Base-by-base conservation (phyloP, 2,329 filamentous ascomycete species). In the Rosellinia necatrix region DNA sequence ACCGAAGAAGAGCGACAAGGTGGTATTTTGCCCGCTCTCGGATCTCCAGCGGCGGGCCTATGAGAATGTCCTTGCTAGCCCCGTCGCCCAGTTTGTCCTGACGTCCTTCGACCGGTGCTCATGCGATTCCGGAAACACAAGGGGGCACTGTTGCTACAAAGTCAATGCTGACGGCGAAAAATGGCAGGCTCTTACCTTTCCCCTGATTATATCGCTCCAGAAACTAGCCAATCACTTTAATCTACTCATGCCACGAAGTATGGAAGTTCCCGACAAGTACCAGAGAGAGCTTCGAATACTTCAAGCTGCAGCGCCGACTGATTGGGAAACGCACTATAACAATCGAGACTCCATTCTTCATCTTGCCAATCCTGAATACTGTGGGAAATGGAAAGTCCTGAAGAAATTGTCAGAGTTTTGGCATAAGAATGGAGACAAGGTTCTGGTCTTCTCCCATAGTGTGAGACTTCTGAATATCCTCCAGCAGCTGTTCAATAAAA, bases 311-410 rank as follows among this genome's bases (percentile, higher is more conserved):
- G 77, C 92, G 13, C 93, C 94, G 0, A 79, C 88, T 30, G 77
- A 79, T 2, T 97, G 91, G 90, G 78, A 86, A 66, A 76, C 86
- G 17, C 78, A 96, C 0, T 94, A 92, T 68, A 77, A 78, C 9
- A 84, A 88, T 17, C 83, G 91, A 38, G 91, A 96, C 64, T 90
- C 86, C 7, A 88, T 97, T 56, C 74, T 90, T 47, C 89, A 88
- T 64, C 87, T 92, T 47, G 88, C 92, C 1, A 92, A 96, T 64
- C 88, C 91, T 0, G 89, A 96, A 54, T 97, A 92, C 63, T 99
- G 94, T 68, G 94, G 94, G 3, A 99, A 99, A 73, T 99, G 94
- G 94, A 92, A 91, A 68, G 85, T 99, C 1, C 73, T 99, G 25
- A 90, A 87, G 71, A 92, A 91, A 65, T 78, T 99, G 3, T 81